Percentiles rank a stretch among this genome's conserved stretches.
Evolutionary conservation across 2,329 filamentous ascomycete species (phyloP).

Genomic region (Trichoderma sp.): DNA sequence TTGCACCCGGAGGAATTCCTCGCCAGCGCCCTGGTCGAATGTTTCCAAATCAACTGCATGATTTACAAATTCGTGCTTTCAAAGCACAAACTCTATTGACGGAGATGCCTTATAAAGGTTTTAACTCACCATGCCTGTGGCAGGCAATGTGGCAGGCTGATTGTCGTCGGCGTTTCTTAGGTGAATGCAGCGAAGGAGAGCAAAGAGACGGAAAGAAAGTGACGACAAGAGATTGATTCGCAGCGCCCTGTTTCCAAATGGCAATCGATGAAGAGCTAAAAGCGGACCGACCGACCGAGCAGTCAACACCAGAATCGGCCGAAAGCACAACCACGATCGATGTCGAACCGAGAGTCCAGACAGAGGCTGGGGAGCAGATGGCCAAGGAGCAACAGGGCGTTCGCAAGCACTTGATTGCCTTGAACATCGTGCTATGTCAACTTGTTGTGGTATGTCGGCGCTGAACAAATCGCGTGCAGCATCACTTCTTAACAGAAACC

Average conservation of each 20-base stretch:
- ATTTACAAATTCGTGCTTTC: neutral
- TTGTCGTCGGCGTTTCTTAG: neutral
- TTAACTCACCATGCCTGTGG: neutral
- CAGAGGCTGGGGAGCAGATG: neutral
- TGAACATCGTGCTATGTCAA: constrained; percentile 13
- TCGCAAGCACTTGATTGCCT: neutral
- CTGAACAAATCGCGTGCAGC: too few relatives aligned
- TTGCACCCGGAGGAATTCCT: neutral
- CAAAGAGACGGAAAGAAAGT: neutral
- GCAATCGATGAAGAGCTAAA: neutral
- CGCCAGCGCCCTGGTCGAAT: neutral
- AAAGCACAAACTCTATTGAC: neutral
- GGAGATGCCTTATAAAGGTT: neutral
- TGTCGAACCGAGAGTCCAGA: neutral
- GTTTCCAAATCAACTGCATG: neutral
- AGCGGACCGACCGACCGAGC: neutral
- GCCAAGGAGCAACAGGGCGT: neutral
- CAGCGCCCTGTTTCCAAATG: neutral
- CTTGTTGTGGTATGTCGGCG: constrained; percentile 4
- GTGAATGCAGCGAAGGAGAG: neutral
- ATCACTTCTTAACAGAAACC: neutral
- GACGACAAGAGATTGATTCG: neutral
- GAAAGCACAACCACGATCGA: constrained; percentile 8
- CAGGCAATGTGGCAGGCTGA: neutral
- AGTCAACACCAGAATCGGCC: neutral